These are phyloP conservation scores for Kregervanrija fluxuum DNA, from an alignment of 805 yeast genomes.

Conservation along the genomic window DNA sequence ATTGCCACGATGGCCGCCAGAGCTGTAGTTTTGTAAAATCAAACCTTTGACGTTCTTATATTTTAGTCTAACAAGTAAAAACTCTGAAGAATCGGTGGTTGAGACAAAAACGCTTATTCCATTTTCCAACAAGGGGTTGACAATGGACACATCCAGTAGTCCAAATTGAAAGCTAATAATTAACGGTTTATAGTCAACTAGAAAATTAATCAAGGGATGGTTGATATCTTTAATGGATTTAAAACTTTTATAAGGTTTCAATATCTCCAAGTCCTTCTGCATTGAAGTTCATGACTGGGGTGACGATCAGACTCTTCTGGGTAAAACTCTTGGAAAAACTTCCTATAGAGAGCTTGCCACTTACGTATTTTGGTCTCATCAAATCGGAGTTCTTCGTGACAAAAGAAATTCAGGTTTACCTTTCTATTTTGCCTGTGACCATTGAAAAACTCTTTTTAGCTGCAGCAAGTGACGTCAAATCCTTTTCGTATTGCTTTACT, in stretches of 20 bases:
- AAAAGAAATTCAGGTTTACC: not conserved
- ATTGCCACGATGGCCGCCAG: conserved; percentile 1
- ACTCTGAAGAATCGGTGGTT: not conserved
- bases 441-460: no score
- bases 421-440: no score
- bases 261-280: no score
- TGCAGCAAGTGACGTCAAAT: not conserved
- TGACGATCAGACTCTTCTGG: no score
- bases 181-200: conserved; percentile 1
- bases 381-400: not conserved
- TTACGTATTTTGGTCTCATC: not conserved
- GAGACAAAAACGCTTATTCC: not conserved
- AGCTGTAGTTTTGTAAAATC: not conserved
- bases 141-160: not conserved
- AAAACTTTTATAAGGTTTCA: not conserved
- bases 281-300: no score
- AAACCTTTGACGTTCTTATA: conserved; percentile 1
- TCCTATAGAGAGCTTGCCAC: not conserved
- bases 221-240: not conserved
- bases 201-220: not conserved
- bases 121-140: not conserved
- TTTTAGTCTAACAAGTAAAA: not conserved
- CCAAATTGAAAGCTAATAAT: conserved; percentile 1
- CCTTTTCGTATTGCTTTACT: not conserved
- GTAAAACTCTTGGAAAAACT: not conserved